Base-by-base conservation (phyloP, 345 rosid species). In the Raphanus raphanistrum region DNA sequence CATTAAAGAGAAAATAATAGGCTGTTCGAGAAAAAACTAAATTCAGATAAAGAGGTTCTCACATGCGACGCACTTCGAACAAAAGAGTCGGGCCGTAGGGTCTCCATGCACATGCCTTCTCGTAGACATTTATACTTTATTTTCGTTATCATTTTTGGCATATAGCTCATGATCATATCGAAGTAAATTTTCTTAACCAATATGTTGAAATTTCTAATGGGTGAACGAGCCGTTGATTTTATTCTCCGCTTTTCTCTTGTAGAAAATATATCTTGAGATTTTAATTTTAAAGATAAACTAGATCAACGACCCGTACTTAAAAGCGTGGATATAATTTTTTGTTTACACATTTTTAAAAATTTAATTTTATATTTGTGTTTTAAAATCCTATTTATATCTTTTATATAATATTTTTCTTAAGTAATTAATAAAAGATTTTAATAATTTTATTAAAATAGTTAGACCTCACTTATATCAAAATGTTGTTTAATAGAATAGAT, bases 71-170 rank as follows among this genome's bases (percentile, higher is more conserved):
- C 82, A 80, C 72, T 80, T 45, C 16, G 72, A 70, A 75, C 33
- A 64, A 69, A 74, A 74, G 76, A 57, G 82, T 70, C 74, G 82
- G 75, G 32, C 75, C 79, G 82, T 80, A 75, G 82, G 79, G 82
- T 75, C 78, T 63, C 1, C 72, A 75, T 80, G 79, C 82, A 74
- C 79, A 74, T 79, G 82, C 82, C 79, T 80, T 70, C 79, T 80
- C 75, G 15, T 80, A 8, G 65, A 28, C 32, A 55, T 80, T 55
- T 64, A 28, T 41, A 41, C 26, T 70, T 59, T 28, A 15, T 35
- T 48, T 68, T 72, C 33, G 3, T 72, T 69, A 41, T 68, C 50
- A 28, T 6, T 17, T 63, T 73, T 68, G 28, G 65, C 82, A 68
- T 62, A 79, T 62, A 50, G 74, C 66, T 73, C 68, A 48, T 60